Conservation (phyloP, 2,329 filamentous ascomycete genomes). For the Coleophoma cylindrospora region DNA sequence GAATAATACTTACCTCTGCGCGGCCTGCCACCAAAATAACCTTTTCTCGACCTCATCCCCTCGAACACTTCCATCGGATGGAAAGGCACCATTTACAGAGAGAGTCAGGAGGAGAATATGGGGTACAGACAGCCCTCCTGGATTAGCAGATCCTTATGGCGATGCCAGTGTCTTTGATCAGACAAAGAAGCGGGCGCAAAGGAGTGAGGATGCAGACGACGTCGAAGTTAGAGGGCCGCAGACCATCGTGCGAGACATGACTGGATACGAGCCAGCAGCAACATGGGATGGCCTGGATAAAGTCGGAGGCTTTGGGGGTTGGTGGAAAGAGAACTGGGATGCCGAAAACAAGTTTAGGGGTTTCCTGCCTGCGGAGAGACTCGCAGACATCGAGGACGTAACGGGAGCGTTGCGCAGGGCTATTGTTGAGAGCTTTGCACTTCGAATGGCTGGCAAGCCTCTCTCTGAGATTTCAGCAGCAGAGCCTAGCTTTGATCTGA, state of each 20-base stretch:
- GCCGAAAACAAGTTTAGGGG: slow-evolving; percentile 32
- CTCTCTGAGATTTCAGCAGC: slow-evolving; percentile 13
- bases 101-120: slow-evolving; percentile 41
- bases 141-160: slow-evolving; percentile 41
- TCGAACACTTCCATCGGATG: slow-evolving; percentile 12
- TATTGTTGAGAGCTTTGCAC: slow-evolving; percentile 48
- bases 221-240: slow-evolving; percentile 10
- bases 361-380: slow-evolving; percentile 32
- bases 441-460: slow-evolving; percentile 36
- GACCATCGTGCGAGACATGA: slow-evolving; percentile 5
- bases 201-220: slow-evolving; percentile 1
- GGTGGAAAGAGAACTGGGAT: slow-evolving; percentile 32
- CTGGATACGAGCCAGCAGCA: slow-evolving; percentile 37
- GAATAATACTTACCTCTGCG: slow-evolving; percentile 16
- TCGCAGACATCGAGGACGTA: slow-evolving; percentile 29
- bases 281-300: slow-evolving; percentile 47
- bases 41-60: slow-evolving; percentile 22
- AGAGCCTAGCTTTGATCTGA: slow-evolving; percentile 11
- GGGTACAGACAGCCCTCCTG: slow-evolving; percentile 44
- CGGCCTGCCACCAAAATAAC: slow-evolving; percentile 18
- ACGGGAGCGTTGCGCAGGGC: slow-evolving; percentile 45
- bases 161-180: slow-evolving; percentile 24
- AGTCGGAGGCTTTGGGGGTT: slow-evolving; percentile 43
- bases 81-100: slow-evolving; percentile 30
- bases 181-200: slow-evolving; percentile 9